Base-by-base conservation (phyloP, 2,329 filamentous ascomycete species). In the Chaetomium globosum region DNA sequence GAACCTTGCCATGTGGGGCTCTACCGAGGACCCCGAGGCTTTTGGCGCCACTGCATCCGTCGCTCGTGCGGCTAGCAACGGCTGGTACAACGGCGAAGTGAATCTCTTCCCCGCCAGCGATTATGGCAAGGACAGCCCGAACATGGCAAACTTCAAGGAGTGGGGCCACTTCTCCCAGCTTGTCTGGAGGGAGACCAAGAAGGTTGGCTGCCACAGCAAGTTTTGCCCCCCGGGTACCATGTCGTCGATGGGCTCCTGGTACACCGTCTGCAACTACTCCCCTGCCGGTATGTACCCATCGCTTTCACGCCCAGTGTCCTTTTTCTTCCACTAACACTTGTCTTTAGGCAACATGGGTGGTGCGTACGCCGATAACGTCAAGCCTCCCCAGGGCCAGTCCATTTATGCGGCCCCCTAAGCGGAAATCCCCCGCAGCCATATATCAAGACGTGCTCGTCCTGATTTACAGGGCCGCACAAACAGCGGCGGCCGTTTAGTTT, bases 61-160 rank as follows among this genome's bases (percentile, higher is more conserved):
- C 68, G 86, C 87, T 61, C 81, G 84, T 69, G 87, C 89, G 71
- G 88, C 94, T 75, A 91, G 88, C 73, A 85, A 94, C 75, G 82
- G 89, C 79, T 97, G 95, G 92, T 97, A 97, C 85, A 92, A 95
- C 76, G 85, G 85, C 73, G 92, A 97, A 78, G 81, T 90, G 72
- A 75, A 75, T 68, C 79, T 79, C 73, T 88, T 83, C 78, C 82
- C 82, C 65, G 73, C 74, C 33, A 77, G 79, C 61, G 81, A 78
- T 75, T 95, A 89, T 74, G 89, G 87, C 69, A 64, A 81, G 70
- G 74, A 77, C 65, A 82, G 81, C 74, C 89, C 90, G 30, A 77
- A 85, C 73, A 86, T 86, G 82, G 72, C 74, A 75, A 77, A 84
- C 76, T 91, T 93, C 75, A 80, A 87, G 61, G 70, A 74, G 4